Base-by-base conservation (phyloP, 345 rosid genomes). In the Cochlearia excelsa region DNA sequence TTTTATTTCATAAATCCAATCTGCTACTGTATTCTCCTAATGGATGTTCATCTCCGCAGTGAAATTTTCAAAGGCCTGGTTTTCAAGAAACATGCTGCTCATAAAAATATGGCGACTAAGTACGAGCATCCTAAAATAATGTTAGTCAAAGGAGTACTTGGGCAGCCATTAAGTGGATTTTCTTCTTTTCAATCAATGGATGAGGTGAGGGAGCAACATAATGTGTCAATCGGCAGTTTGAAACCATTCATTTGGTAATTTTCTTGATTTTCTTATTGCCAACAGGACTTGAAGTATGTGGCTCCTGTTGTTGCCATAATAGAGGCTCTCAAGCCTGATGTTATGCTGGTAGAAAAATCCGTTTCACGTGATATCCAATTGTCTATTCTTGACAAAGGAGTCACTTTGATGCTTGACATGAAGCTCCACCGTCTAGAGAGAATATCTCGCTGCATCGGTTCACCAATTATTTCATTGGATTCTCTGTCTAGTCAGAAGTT, bases 11-110 rank as follows among this genome's bases (percentile, higher is more conserved):
- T 42, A 10, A 30, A 28, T 16, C 23, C 23, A 16, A 16, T 16
- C 23, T 16, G 23, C 23, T 16, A 49, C 9, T 46, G 38, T 46
- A 46, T 33, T 27, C 35, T 50, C 49, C 46, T 44, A 50, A 65
- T 23, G 10, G 4, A 31, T 26, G 42, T 60, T 65, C 1, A 28
- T 61, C 55, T 67, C 64, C 78, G 78, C 90, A 93, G 99, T 76
- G 77, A 82, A 75, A 78, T 93, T 56, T 77, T 93, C 67, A 81
- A 69, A 68, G 99, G 99, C 50, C 71, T 84, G 78, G 99, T 89
- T 60, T 93, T 93, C 57, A 89, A 93, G 68, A 93, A 89, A 81
- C 90, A 65, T 79, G 97, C 90, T 35, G 95, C 99, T 51, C 99
- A 81, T 82, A 93, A 93, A 75, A 97, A 85, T 79, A 93, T 93